These are phyloP conservation scores for Pyrus hybrid DNA, from an alignment of 331 rosid species.

Conservation along the genomic window DNA sequence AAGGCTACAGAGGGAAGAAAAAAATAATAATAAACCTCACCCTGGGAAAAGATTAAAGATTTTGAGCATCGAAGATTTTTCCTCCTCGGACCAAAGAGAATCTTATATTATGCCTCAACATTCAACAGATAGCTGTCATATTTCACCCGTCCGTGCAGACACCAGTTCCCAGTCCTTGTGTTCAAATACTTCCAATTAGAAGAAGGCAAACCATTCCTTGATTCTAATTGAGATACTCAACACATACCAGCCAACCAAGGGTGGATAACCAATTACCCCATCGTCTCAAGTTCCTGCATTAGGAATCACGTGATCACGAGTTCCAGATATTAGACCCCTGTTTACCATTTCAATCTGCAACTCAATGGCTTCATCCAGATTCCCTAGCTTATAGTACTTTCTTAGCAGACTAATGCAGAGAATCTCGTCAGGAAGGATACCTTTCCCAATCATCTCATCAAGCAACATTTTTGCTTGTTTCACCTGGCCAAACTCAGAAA, in stretches of 20 bases:
- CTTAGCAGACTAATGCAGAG: constrained; percentile 54
- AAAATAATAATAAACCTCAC: constrained; percentile 8
- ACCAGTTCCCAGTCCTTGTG: neutral
- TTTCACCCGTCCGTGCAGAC: neutral
- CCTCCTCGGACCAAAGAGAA: constrained; percentile 4
- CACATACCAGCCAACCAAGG: neutral
- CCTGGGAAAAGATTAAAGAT: neutral
- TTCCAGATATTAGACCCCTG: constrained; percentile 47
- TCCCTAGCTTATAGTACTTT: constrained; percentile 57
- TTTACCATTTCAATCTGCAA: constrained; percentile 51
- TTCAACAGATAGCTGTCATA: neutral
- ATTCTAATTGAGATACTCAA: neutral
- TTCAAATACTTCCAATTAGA: neutral
- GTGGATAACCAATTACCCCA: neutral
- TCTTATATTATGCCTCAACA: neutral
- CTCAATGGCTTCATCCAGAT: constrained; percentile 52
- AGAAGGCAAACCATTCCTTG: neutral
- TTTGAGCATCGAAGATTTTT: neutral
- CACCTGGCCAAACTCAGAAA: constrained; percentile 53
- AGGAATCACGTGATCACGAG: constrained; percentile 24
- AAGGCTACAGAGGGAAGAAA: neutral
- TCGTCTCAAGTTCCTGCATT: constrained; percentile 36
- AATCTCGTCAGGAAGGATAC: constrained; percentile 67
- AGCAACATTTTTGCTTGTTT: constrained; percentile 60
- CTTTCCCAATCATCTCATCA: constrained; percentile 75